Conservation (phyloP, 192 early-diverging fungal genomes). For the Cetraspora pellucida region DNA sequence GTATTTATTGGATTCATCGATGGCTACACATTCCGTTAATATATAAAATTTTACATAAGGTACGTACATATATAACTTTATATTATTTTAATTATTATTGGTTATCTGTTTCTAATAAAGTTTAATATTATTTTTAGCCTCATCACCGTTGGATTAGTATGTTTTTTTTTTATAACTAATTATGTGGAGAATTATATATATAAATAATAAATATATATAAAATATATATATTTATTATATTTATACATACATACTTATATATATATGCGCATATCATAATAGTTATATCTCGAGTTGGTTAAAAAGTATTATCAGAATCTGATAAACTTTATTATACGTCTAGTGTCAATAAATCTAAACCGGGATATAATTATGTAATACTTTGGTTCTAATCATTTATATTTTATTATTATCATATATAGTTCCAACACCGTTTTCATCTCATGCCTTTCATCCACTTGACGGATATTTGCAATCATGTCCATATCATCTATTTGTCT, state of each 20-base stretch:
- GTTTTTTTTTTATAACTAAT: neutral
- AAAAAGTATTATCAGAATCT: too few species aligned
- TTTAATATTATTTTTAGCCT: conserved; percentile 7
- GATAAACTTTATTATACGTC: too few species aligned
- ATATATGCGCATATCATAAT: too few species aligned
- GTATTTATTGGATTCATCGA: conserved; percentile 98
- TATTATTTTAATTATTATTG: neutral
- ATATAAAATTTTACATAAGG: conserved; percentile 90
- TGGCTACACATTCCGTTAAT: conserved; percentile 86
- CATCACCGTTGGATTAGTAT: conserved; percentile 36
- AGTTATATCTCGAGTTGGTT: too few species aligned
- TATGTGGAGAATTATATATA: neutral
- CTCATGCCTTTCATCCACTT: conserved; percentile 92
- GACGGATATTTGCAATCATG: conserved; percentile 95
- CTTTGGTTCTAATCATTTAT: neutral
- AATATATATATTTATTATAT: too few species aligned
- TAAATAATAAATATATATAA: neutral
- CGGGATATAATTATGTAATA: neutral
- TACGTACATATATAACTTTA: conserved; percentile 25
- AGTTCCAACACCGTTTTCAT: conserved; percentile 92
- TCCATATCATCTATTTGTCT: conserved; percentile 95
- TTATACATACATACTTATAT: too few species aligned
- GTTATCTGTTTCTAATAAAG: neutral
- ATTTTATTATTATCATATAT: conserved; percentile 60
- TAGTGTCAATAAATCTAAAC: too few species aligned